These are phyloP conservation scores for Dipteronia dyeriana DNA, from an alignment of 345 rosid species.

Conservation along the genomic window DNA sequence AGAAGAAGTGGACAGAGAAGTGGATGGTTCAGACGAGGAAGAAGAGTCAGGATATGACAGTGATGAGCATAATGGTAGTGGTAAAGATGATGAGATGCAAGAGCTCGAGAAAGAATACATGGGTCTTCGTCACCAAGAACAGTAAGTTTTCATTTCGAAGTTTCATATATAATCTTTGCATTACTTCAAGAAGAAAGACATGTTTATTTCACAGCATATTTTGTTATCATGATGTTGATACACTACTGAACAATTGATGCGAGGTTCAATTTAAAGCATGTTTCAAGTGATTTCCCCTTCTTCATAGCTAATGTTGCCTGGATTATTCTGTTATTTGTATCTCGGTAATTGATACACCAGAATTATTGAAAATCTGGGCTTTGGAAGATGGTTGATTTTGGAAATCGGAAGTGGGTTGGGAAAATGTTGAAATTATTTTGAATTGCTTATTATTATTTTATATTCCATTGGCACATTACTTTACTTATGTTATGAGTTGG, in stretches of 20 bases:
- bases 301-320: not conserved
- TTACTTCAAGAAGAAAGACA: not conserved
- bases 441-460: constrained; percentile 16
- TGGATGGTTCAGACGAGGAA: constrained; percentile 27
- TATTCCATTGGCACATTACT: no score
- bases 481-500: no score
- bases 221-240: not conserved
- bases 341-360: not conserved
- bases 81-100: constrained; percentile 64
- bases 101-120: constrained; percentile 81
- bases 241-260: not conserved
- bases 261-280: no score
- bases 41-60: constrained; percentile 22
- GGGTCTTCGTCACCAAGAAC: constrained; percentile 67
- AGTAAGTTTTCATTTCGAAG: constrained; percentile 41
- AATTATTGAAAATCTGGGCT: not conserved
- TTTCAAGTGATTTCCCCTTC: no score
- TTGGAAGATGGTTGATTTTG: no score
- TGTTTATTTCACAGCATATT: not conserved
- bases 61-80: constrained; percentile 21
- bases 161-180: not conserved
- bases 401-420: no score
- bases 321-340: not conserved
- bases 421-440: constrained; percentile 27
- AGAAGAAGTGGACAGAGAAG: constrained; percentile 20